phyloP scores from a whole-genome alignment of 1,284 basidiomycete species.

The Tilletia caries region DNA sequence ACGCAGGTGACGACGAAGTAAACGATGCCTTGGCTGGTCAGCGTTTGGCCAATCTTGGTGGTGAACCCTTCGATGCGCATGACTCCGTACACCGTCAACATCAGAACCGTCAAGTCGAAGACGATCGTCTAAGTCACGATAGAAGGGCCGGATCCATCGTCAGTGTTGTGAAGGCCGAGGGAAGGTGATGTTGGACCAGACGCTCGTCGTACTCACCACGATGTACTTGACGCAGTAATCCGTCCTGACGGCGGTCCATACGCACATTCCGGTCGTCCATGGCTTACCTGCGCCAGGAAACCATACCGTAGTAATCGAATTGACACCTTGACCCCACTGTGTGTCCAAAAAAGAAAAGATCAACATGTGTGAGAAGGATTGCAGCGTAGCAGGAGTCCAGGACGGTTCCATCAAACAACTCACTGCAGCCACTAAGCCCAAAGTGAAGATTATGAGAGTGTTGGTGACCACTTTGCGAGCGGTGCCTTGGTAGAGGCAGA shows the following conservation, averaged over 20 bases:
- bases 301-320: conserved; percentile 26
- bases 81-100: conserved; percentile 34
- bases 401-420: background rate
- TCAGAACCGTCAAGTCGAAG: conserved; percentile 29
- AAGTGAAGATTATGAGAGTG: conserved; percentile 24
- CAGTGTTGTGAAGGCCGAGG: no score
- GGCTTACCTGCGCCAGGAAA: conserved; percentile 20
- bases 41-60: conserved; percentile 29
- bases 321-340: conserved; percentile 35
- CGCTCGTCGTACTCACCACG: conserved; percentile 3
- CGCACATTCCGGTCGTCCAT: conserved; percentile 32
- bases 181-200: background rate
- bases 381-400: no score
- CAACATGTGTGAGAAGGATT: no score
- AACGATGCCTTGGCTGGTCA: conserved; percentile 36
- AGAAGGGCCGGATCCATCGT: no score
- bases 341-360: background rate
- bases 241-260: conserved; percentile 14
- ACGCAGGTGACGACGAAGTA: conserved; percentile 37
- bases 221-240: conserved; percentile 32
- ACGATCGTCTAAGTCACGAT: conserved; percentile 28
- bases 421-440: conserved; percentile 25
- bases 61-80: conserved; percentile 24
- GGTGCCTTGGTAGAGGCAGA: conserved; percentile 29
- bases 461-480: conserved; percentile 20